Conservation (phyloP, 345 rosid genomes). For the Gossypium arboreum region DNA sequence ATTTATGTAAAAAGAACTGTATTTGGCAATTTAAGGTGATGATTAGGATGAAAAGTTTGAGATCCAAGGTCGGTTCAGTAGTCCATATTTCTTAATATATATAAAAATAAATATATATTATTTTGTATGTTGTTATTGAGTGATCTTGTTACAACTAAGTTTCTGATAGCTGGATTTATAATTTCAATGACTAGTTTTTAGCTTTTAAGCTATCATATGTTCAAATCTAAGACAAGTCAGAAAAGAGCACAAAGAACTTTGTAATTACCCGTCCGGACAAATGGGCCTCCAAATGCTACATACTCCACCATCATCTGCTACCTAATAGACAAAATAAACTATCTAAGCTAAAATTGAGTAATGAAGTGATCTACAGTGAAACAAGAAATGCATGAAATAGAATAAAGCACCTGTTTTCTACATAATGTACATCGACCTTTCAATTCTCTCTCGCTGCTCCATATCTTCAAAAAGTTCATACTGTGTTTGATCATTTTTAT, state of each 20-base stretch:
- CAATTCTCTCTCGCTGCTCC: conserved; percentile 83
- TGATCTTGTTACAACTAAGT: conserved; percentile 3
- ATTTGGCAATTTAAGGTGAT: background rate
- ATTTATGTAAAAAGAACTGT: background rate
- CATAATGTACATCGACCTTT: conserved; percentile 74
- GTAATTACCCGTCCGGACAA: conserved; percentile 82
- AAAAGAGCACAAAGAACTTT: background rate
- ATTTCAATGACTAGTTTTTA: background rate
- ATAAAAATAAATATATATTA: background rate
- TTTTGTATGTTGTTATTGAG: background rate
- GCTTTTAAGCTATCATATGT: background rate
- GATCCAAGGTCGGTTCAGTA: background rate
- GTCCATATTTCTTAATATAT: background rate
- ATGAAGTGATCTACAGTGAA: background rate
- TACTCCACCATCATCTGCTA: conserved; percentile 44
- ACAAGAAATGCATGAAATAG: conserved; percentile 18
- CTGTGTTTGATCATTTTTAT: conserved; percentile 65
- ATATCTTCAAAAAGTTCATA: conserved; percentile 70
- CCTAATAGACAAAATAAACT: conserved; percentile 39
- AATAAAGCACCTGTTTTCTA: conserved; percentile 64
- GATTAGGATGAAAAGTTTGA: background rate
- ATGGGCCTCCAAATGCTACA: conserved; percentile 92
- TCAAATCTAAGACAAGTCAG: background rate
- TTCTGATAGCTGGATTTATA: background rate
- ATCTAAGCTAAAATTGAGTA: background rate